Evolutionary conservation across 371 early-diverging fungal species (phyloP), one percentile per base, ranked within the genome.

Genomic region (Mucor indicus): DNA sequence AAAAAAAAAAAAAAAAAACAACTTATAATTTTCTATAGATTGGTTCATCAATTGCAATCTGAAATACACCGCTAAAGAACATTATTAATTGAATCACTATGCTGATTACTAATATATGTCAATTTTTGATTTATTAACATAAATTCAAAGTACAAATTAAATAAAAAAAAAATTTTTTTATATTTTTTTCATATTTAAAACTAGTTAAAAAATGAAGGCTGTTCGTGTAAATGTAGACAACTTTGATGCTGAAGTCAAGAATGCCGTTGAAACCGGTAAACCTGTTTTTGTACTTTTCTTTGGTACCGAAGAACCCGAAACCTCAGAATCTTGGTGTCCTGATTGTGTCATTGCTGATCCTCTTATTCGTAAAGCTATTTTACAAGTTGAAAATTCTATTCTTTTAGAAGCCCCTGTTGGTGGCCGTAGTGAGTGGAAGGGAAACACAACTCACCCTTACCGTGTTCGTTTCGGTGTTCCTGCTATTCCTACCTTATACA

Each of bases 241-340:
- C 29, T 71, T 75, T 59, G 75, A 75, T 29, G 22, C 38, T 5
- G 54, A 54, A 25, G 41, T 71, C 21, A 45, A 64, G n/a, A 37
- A 66, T 17, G 58, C 62, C 4, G 31, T 69, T 20, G 55, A 59
- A 12, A 44, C 55, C 0, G 52, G 59, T 21, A 62, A 62, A 29
- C 51, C 60, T 13, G 69, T 75, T 1, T 75, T 60, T 53, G 75
- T 71, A 10, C 38, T 71, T 21, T 75, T 75, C 48, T 75, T 71
- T 51, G 73, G 73, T 41, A 73, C 58, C 2, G 72, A 65, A 38
- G 17, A 33, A 2, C 49, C 63, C 9, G 69, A 67, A 40, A 79
- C 79, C 10, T 65, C 71, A 31, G 68, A 73, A 62, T 79, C 79
- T 16, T 82, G 82, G 82, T 82, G 82, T 58, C 80, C 80, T 31